Percentiles rank a stretch among this genome's conserved stretches.
Evolutionary conservation across 352 stramenopile species (phyloP).

Genomic region (Globisporangium echinulatum): DNA sequence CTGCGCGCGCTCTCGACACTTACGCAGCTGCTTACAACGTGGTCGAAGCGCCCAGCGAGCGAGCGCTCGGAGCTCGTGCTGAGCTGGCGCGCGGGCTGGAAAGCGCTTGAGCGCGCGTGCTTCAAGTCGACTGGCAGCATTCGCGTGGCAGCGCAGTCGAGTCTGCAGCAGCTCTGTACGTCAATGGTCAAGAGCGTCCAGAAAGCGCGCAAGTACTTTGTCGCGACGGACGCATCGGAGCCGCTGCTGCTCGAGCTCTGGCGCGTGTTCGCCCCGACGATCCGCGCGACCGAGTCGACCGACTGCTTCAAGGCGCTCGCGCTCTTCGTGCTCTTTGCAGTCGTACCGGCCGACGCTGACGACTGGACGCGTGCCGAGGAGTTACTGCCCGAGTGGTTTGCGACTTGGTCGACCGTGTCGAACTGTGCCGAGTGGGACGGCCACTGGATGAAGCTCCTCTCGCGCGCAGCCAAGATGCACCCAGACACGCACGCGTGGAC

Average conservation of each 20-base stretch:
- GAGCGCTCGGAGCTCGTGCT: conserved; percentile 23
- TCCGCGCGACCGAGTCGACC: conserved; percentile 41
- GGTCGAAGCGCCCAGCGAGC: conserved; percentile 24
- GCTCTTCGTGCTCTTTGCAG: conserved; percentile 53
- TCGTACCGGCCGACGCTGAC: conserved; percentile 10
- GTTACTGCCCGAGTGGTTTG: conserved; percentile 50
- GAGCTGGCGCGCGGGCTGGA: conserved; percentile 38
- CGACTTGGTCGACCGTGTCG: conserved; percentile 47
- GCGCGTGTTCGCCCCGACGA: conserved; percentile 27
- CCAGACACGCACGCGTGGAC: conserved; percentile 20
- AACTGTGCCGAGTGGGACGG: conserved; percentile 55
- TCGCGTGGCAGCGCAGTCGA: conserved; percentile 31
- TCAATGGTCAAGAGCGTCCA: conserved; percentile 44
- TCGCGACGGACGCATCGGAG: conserved; percentile 13
- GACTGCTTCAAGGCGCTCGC: conserved; percentile 54
- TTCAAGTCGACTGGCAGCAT: conserved; percentile 32
- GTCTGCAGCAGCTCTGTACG: conserved; percentile 27
- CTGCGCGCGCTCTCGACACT: conserved; percentile 31
- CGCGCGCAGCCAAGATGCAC: conserved; percentile 49
- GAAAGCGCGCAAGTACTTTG: conserved; percentile 43
- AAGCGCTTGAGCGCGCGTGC: conserved; percentile 41
- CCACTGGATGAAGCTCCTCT: conserved; percentile 70
- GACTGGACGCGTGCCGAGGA: conserved; percentile 9
- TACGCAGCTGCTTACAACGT: conserved; percentile 48
- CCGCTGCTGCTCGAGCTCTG: conserved; percentile 45